These are phyloP conservation scores for Brassica cretica DNA, from an alignment of 345 rosid species.

Conservation along the genomic window DNA sequence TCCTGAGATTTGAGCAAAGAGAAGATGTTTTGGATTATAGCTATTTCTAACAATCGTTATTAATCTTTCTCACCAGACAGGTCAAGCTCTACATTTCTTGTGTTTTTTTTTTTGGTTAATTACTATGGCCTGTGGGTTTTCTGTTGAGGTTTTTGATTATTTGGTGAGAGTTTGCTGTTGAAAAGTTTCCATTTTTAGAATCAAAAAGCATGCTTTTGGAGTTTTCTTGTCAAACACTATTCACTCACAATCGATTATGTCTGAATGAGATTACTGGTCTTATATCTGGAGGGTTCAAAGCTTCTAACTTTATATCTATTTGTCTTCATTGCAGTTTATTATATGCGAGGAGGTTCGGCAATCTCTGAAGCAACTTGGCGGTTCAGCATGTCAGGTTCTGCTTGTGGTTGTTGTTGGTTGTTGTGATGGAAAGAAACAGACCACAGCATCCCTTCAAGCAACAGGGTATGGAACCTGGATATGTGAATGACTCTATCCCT, in stretches of 20 bases:
- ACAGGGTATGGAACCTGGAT: constrained; percentile 51
- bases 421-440: constrained; percentile 56
- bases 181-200: constrained; percentile 16
- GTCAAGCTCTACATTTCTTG: constrained; percentile 9
- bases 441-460: constrained; percentile 46
- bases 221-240: constrained; percentile 17
- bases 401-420: constrained; percentile 19
- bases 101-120: neutral
- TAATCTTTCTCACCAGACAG: neutral
- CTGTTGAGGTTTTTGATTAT: constrained; percentile 26
- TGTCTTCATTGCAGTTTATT: constrained; percentile 23
- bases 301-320: neutral
- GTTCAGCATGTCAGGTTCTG: constrained; percentile 24
- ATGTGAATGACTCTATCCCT: constrained; percentile 53
- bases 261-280: constrained; percentile 5
- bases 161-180: constrained; percentile 1
- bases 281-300: constrained; percentile 7
- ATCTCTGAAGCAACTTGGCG: constrained; percentile 29
- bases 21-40: constrained; percentile 19
- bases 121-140: constrained; percentile 8
- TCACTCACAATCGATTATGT: constrained; percentile 5
- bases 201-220: constrained; percentile 31
- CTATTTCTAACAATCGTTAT: constrained; percentile 5
- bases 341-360: neutral
- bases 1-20: constrained; percentile 26